Percentiles rank a stretch among this genome's conserved stretches.
Conservation (phyloP, 2,329 filamentous ascomycete species). For the Ceratocystis lukuohia region DNA sequence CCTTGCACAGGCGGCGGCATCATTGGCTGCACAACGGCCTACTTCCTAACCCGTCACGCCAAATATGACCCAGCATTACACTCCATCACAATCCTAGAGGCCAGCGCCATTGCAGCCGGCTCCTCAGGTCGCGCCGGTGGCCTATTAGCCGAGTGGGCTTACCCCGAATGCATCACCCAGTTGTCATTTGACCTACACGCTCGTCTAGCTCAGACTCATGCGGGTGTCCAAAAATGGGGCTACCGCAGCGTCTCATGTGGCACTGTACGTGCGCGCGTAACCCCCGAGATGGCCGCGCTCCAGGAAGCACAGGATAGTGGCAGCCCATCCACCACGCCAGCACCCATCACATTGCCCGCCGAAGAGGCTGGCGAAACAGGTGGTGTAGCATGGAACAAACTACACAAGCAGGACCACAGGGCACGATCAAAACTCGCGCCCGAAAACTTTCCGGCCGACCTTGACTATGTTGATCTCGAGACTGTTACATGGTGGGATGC, state of each 20-base stretch:
- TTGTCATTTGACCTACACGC: conserved; percentile 74
- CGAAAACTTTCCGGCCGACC: conserved; percentile 55
- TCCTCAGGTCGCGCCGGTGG: conserved; percentile 93
- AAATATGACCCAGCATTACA: conserved; percentile 63
- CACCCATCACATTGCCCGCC: conserved; percentile 3
- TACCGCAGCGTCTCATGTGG: conserved; percentile 72
- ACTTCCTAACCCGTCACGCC: conserved; percentile 78
- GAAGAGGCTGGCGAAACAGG: conserved; percentile 14
- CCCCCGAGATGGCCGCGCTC: conserved; percentile 27
- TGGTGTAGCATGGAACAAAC: conserved; percentile 38
- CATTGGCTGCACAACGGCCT: conserved; percentile 82
- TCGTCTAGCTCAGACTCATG: conserved; percentile 72
- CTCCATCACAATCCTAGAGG: conserved; percentile 75
- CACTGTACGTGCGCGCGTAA: conserved; percentile 33
- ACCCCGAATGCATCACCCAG: conserved; percentile 69
- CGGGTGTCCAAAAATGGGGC: conserved; percentile 68
- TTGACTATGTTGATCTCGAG: conserved; percentile 70
- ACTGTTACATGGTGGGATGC: conserved; percentile 58
- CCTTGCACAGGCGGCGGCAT: conserved; percentile 62
- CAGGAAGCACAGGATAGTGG: conserved; percentile 16
- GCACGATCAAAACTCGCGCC: conserved; percentile 37
- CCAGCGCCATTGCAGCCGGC: conserved; percentile 71
- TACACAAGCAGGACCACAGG: conserved; percentile 44
- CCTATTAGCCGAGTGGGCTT: conserved; percentile 81
- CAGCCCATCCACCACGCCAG: neutral